Percentiles rank a stretch among this genome's conserved stretches.
phyloP scores from a whole-genome alignment of 1,284 basidiomycete species.

The Pascua sp. region DNA sequence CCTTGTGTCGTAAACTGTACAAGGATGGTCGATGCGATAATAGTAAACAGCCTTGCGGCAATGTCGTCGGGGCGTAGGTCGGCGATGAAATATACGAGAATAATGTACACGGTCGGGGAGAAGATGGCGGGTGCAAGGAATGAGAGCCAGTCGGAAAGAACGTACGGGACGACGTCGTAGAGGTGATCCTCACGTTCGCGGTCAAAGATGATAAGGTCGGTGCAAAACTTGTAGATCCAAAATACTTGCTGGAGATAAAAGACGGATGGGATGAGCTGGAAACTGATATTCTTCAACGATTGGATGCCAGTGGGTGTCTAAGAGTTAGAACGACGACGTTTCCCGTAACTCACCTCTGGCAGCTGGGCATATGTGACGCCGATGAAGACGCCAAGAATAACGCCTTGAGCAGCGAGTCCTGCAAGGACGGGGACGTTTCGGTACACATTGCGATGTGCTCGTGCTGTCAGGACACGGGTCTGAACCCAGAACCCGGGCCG shows the following conservation, averaged over 20 bases:
- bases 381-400: constrained; percentile 39
- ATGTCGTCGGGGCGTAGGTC: constrained; percentile 47
- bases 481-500: constrained; percentile 41
- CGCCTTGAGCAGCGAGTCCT: constrained; percentile 44
- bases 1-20: constrained; percentile 51
- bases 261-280: constrained; percentile 45
- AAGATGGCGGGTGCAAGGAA: constrained; percentile 44
- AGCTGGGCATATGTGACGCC: constrained; percentile 30
- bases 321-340: background rate
- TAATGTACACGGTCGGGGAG: constrained; percentile 44
- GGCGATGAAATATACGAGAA: constrained; percentile 48
- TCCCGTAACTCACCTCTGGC: constrained; percentile 22
- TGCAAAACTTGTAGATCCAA: constrained; percentile 48
- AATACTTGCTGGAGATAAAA: constrained; percentile 47
- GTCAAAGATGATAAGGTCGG: constrained; percentile 53
- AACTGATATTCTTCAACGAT: constrained; percentile 47
- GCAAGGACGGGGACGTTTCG: constrained; percentile 42
- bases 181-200: constrained; percentile 50
- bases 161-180: constrained; percentile 48
- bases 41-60: constrained; percentile 48
- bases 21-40: constrained; percentile 47
- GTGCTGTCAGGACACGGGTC: constrained; percentile 38
- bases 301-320: constrained; percentile 51
- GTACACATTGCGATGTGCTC: constrained; percentile 46
- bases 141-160: constrained; percentile 47